phyloP scores from a whole-genome alignment of 192 early-diverging fungal species.

The Lunasporangiospora selenospora region DNA sequence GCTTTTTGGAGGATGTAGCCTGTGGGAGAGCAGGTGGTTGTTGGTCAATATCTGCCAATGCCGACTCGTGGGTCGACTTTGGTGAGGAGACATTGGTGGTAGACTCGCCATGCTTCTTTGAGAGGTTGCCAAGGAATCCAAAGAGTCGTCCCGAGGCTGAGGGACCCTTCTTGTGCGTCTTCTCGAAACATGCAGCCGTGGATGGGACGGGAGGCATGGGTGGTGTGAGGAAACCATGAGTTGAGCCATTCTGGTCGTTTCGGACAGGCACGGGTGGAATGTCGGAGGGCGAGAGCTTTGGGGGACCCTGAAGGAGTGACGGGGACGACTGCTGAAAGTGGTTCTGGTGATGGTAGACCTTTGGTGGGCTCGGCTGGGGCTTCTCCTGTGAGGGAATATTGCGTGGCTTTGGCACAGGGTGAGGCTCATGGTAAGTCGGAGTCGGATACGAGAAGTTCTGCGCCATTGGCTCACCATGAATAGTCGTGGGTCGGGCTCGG shows the following conservation, averaged over 20 bases:
- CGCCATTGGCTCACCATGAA: slow-evolving; percentile 47
- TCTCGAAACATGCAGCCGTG: slow-evolving; percentile 1
- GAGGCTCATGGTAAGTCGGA: slow-evolving; percentile 26
- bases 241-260: slow-evolving; percentile 3
- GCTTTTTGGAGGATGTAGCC: slow-evolving; percentile 14
- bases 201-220: slow-evolving; percentile 19
- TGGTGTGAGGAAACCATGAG: not conserved
- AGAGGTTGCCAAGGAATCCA: slow-evolving; percentile 41
- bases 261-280: slow-evolving; percentile 32
- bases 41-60: not conserved
- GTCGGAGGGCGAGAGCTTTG: slow-evolving; percentile 6
- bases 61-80: slow-evolving; percentile 23
- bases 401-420: slow-evolving; percentile 20
- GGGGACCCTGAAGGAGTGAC: slow-evolving; percentile 13
- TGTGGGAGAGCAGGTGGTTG: not conserved
- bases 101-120: slow-evolving; percentile 42
- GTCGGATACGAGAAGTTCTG: slow-evolving; percentile 11
- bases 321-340: slow-evolving; percentile 42
- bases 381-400: slow-evolving; percentile 28
- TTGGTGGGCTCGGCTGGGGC: slow-evolving; percentile 10
- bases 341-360: slow-evolving; percentile 30
- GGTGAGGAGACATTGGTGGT: slow-evolving; percentile 22
- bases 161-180: slow-evolving; percentile 30
- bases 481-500: slow-evolving; percentile 35
- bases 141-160: slow-evolving; percentile 38